Evolutionary conservation across 768 basidiomycete species (phyloP), one percentile per base, ranked within the genome.

Genomic region (Leccinum variicolor): DNA sequence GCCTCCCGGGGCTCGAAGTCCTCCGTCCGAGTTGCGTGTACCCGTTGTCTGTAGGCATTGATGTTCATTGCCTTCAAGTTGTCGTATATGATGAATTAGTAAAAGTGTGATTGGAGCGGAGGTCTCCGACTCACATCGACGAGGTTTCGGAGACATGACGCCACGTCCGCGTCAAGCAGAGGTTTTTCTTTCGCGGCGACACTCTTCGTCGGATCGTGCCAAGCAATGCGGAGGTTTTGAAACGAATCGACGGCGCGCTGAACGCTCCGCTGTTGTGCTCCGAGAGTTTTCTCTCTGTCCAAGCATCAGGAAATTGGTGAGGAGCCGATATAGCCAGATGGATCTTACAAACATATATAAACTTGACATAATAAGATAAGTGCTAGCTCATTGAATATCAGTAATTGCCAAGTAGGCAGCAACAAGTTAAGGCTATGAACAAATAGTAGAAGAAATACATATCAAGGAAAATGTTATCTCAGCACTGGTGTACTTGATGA

Each of bases 31-130:
- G 55, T 56, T 3, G 3, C 10, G 6, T 7, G 17, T 2, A 17
- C 26, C 1, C 55, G 55, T 15, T 56, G 55, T 2, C 55, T 50
- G 25, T 52, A 56, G 0, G 55, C 55, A 8, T 56, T 56, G 5
- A 46, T 4, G 43, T 46, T 56, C 6, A 56, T 1, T 0, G 55
- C 50, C 55, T 56, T n/a, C n/a, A n/a, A n/a, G n/a, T n/a, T n/a
- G 8, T n/a, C n/a, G n/a, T n/a, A n/a, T n/a, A 5, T 29, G 10
- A 36, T 36, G 34, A 39, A n/a, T n/a, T n/a, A n/a, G n/a, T n/a
- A n/a, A n/a, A n/a, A n/a, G n/a, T n/a, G n/a, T n/a, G n/a, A n/a
- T n/a, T n/a, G n/a, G n/a, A n/a, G n/a, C n/a, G n/a, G n/a, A n/a
- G n/a, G n/a, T n/a, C n/a, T n/a, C n/a, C n/a, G 29, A 33, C 53